Evolutionary conservation across 257 asterid genomes (phyloP).

Genomic region (Jasminum sambac): DNA sequence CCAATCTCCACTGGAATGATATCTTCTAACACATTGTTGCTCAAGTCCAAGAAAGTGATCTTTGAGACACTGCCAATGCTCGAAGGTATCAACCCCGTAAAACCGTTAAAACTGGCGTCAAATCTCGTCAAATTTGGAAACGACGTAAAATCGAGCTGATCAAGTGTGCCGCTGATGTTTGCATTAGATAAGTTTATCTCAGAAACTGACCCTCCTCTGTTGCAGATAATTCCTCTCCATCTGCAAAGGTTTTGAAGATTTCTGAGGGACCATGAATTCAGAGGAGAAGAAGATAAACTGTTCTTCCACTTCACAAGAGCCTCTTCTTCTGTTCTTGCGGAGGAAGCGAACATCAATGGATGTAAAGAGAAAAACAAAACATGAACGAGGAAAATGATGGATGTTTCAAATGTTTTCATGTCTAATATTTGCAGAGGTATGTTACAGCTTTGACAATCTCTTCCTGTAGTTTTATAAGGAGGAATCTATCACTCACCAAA

Average conservation of each 20-base stretch:
- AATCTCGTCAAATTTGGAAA: constrained; percentile 42
- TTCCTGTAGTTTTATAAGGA: not conserved
- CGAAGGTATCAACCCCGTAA: constrained; percentile 67
- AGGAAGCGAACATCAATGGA: constrained; percentile 36
- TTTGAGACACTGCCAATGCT: constrained; percentile 48
- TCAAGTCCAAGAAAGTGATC: constrained; percentile 63
- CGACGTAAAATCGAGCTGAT: constrained; percentile 43
- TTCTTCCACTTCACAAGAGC: constrained; percentile 65
- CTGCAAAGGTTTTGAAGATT: constrained; percentile 52
- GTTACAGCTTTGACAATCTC: not conserved
- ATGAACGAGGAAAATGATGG: constrained; percentile 28
- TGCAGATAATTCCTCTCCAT: constrained; percentile 68
- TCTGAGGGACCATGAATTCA: constrained; percentile 58
- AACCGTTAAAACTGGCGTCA: constrained; percentile 43
- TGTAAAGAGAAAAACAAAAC: constrained; percentile 25
- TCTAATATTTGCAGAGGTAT: constrained; percentile 12
- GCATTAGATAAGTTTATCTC: constrained; percentile 41
- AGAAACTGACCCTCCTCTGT: constrained; percentile 38
- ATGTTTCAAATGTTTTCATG: constrained; percentile 36
- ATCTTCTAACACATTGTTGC: constrained; percentile 46
- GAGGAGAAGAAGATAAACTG: constrained; percentile 39
- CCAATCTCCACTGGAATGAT: constrained; percentile 67
- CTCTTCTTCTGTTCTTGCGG: constrained; percentile 56
- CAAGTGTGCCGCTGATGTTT: constrained; percentile 43
- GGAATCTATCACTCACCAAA: not conserved